Base-by-base conservation (phyloP, 31 red algal genomes). In the Bonnemaisonia californica region DNA sequence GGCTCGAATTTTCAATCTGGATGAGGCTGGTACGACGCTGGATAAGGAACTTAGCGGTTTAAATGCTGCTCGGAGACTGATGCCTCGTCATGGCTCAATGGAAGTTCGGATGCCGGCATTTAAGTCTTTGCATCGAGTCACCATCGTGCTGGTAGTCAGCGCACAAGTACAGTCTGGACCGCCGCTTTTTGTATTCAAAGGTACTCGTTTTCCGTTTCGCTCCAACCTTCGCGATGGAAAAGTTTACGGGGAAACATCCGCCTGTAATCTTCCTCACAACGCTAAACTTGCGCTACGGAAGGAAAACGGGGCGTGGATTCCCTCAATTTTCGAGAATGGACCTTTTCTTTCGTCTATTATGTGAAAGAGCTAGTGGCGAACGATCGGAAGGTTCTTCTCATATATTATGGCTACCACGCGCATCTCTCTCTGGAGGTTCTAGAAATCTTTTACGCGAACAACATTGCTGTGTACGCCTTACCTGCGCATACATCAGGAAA, bases 281-380 rank as follows among this genome's bases (percentile, higher is more conserved):
- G 27, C 31, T 69, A 37, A 28, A 33, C 5, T 69, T 34, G 64
- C 34, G 21, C 21, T 35, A 38, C 26, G 23, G 26, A 24, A 35
- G 39, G 64, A 69, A 24, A 38, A 69, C 30, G 64, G n/a, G 70
- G 70, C 22, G 70, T 74, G n/a, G 70, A 74, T 26, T 31, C 39
- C 23, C 22, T 16, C 41, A 74, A 74, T 27, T 74, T 74, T 56
- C 31, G 45, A 21, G 29, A 56, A 23, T 74, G 70, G 70, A 41
- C 70, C 9, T 22, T 55, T 23, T 19, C 23, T 16, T 74, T 74
- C 54, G 70, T 74, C 21, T 2, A 74, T 19, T 18, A 74, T 26
- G 41, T 54, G 24, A 74, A 74, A 74, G 70, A 74, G 26, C 70
- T 74, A 35, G 54, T 41, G 21, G 70, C 70, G 3, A 74, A 74